These are phyloP conservation scores for Fusarium pilosicola DNA, from an alignment of 2,329 filamentous ascomycete genomes.

Conservation along the genomic window DNA sequence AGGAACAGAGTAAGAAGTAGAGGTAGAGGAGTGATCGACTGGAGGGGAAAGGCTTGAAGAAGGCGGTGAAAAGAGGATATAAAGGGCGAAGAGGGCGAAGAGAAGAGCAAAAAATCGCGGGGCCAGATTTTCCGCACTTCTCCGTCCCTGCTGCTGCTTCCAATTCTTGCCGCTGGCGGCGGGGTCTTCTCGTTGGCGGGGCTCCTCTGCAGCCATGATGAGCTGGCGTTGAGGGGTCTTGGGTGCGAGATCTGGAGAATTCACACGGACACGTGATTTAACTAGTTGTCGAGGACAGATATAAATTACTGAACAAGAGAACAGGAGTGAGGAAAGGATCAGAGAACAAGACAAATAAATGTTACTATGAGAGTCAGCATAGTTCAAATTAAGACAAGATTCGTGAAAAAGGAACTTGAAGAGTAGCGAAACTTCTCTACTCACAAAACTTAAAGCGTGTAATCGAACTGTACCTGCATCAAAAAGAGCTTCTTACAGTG, in stretches of 20 bases:
- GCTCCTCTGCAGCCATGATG: conserved; percentile 47
- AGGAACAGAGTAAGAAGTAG: conserved; percentile 42
- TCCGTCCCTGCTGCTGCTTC: conserved; percentile 42
- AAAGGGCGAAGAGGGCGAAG: conserved; percentile 51
- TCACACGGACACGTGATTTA: conserved; percentile 44
- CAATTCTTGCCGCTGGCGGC: conserved; percentile 43
- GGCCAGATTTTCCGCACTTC: conserved; percentile 53
- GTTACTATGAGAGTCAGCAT: background rate
- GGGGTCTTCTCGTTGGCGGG: conserved; percentile 50
- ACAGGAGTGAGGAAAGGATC: background rate
- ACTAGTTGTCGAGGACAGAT: conserved; percentile 16
- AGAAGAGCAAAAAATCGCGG: conserved; percentile 56
- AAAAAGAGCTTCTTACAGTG: conserved; percentile 28
- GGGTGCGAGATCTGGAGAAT: conserved; percentile 27
- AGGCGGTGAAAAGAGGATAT: conserved; percentile 50
- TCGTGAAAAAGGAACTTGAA: background rate
- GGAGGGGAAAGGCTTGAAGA: conserved; percentile 45
- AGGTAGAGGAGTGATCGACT: conserved; percentile 43
- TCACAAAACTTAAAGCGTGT: background rate
- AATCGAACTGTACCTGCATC: background rate
- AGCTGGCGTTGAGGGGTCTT: conserved; percentile 41
- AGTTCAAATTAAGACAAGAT: background rate
- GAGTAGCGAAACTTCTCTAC: background rate
- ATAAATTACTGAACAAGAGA: background rate
- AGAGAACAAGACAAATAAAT: background rate